Evolutionary conservation across 2,329 filamentous ascomycete species (phyloP).

Genomic region (Myriosclerotinia scirpicola): DNA sequence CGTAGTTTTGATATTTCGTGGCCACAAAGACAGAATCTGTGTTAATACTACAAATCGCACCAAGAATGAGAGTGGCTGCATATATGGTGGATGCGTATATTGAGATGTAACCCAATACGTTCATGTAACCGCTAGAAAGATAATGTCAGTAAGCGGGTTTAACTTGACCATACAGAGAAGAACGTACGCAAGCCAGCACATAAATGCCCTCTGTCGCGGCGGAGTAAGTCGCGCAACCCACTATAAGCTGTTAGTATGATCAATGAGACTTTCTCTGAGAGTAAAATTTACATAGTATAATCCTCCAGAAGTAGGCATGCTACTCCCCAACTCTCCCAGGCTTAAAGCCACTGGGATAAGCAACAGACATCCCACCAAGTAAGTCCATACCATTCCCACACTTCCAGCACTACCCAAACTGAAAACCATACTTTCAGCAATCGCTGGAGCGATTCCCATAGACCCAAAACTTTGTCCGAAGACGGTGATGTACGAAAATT

Average conservation of each 20-base stretch:
- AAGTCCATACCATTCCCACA: constrained; percentile 41
- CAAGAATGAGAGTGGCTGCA: constrained; percentile 39
- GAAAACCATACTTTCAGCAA: constrained; percentile 40
- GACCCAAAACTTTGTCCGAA: constrained; percentile 41
- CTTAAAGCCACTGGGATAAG: constrained; percentile 39
- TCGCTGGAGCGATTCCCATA: constrained; percentile 40
- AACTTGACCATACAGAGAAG: not conserved
- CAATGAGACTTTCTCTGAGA: not conserved
- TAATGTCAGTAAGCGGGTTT: constrained; percentile 18
- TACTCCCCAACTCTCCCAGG: constrained; percentile 39
- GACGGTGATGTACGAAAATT: constrained; percentile 40
- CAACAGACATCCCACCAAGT: constrained; percentile 37
- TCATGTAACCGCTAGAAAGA: constrained; percentile 39
- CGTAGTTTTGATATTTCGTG: constrained; percentile 40
- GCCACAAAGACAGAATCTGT: constrained; percentile 33
- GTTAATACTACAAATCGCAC: constrained; percentile 36
- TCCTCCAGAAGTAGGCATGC: constrained; percentile 40
- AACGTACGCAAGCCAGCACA: constrained; percentile 41
- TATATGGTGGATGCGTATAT: constrained; percentile 42
- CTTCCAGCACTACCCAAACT: constrained; percentile 37
- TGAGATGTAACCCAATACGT: constrained; percentile 40
- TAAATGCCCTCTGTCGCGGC: constrained; percentile 36
- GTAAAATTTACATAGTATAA: constrained; percentile 37
- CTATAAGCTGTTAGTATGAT: constrained; percentile 21
- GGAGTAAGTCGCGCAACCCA: constrained; percentile 41